These are phyloP conservation scores for Papiliotrema terrestris DNA, from an alignment of 1,284 basidiomycete genomes.

Conservation along the genomic window DNA sequence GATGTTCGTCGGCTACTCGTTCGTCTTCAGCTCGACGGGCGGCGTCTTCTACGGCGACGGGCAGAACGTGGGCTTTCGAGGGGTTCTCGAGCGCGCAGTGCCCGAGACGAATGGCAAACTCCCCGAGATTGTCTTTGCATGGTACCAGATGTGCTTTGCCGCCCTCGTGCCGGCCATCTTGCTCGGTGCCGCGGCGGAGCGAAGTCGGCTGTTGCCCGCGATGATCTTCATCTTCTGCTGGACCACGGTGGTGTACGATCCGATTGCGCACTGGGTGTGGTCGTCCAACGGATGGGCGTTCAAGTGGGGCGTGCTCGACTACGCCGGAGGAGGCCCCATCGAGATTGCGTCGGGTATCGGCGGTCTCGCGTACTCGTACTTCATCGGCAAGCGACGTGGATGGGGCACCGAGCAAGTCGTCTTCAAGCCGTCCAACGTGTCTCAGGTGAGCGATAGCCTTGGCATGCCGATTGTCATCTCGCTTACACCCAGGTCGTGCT, in stretches of 20 bases:
- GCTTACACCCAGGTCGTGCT: constrained; percentile 58
- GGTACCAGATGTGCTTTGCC: constrained; percentile 67
- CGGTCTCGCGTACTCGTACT: constrained; percentile 77
- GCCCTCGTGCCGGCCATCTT: constrained; percentile 54
- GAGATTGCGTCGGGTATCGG: constrained; percentile 87
- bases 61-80: constrained; percentile 54
- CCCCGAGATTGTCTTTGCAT: constrained; percentile 62
- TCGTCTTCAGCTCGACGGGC: constrained; percentile 71
- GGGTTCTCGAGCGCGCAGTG: constrained; percentile 72
- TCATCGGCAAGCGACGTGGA: constrained; percentile 55
- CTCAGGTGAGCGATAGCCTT: constrained; percentile 53
- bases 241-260: constrained; percentile 63
- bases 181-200: constrained; percentile 70
- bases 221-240: constrained; percentile 85
- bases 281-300: constrained; percentile 76
- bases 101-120: constrained; percentile 59
- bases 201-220: constrained; percentile 79
- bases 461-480: no score
- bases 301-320: constrained; percentile 87
- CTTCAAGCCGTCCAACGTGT: constrained; percentile 88
- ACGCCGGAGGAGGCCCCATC: constrained; percentile 80
- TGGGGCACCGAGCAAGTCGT: constrained; percentile 78
- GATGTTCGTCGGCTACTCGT: constrained; percentile 81
- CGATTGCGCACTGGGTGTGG: constrained; percentile 76
- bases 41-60: constrained; percentile 62